Base-by-base conservation (phyloP, 352 stramenopile genomes). In the Phytopythium cucurbitacearum region DNA sequence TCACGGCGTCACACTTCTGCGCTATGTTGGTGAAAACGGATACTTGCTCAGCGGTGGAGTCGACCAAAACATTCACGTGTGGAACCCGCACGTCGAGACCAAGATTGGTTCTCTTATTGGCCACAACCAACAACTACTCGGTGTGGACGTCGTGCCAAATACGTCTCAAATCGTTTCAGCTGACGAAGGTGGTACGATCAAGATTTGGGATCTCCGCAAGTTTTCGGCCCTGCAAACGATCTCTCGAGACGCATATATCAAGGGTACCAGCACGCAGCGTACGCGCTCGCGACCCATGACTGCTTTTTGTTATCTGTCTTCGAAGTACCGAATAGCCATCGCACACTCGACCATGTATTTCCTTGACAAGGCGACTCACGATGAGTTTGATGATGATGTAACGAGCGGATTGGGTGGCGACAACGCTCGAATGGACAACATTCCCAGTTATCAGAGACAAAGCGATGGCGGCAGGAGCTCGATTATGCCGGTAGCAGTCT, bases 31-130 rank as follows among this genome's bases (percentile, higher is more conserved):
- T 2, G 56, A 80, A 5, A 77, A 74, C 32, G 66, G 72, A 11
- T 88, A 88, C 37, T 40, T 88, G 4, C 51, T 86, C 40, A 88
- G 72, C 28, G 74, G 59, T 3, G 77, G 77, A 7, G 43, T 83
- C 16, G 77, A 86, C 41, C 74, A 86, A 39, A 65, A 56, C 13
- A 45, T 88, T 0, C 66, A 84, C 32, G 62, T 88, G 12, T 88
- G 77, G 77, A 88, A 80, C 46, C 74, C 77, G 15, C 73, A 81
- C 39, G 62, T 86, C 9, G 72, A 85, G 33, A 66, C 74, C 36
- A 77, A 82, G 40, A 74, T 88, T 40, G 74, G 67, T 2, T 67
- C 64, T 16, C 51, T 88, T 5, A 41, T 60, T 11, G 74, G 72
- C 0, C 74, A 88, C 46, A 54, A 56, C 1, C 59, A 65, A 16